Conservation (phyloP, 2,329 filamentous ascomycete species). For the Pseudomassariella vexata region DNA sequence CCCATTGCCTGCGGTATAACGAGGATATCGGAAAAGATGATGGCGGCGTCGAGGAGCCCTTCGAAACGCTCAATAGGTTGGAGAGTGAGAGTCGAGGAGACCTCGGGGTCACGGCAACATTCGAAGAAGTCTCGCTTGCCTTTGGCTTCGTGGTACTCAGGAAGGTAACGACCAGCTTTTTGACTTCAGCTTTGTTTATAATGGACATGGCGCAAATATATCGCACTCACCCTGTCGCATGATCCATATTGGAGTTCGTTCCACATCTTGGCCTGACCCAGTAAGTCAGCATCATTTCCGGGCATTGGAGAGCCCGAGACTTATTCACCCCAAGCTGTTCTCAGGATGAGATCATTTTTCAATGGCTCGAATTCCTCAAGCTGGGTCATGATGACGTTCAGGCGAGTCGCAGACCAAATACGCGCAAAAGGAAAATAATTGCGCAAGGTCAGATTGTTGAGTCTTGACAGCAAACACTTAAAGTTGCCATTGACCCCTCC, state of each 20-base stretch:
- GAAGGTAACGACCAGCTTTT: conserved; percentile 88
- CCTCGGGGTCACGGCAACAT: conserved; percentile 89
- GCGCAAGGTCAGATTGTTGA: too few species aligned
- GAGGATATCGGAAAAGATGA: conserved; percentile 98
- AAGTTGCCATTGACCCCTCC: too few species aligned
- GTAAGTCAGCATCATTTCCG: too few species aligned
- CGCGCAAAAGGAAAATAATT: too few species aligned
- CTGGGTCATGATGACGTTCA: conserved; percentile 46
- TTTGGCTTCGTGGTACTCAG: conserved; percentile 96
- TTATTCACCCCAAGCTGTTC: conserved; percentile 75
- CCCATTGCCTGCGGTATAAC: conserved; percentile 97
- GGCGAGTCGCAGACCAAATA: too few species aligned
- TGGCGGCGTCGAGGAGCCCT: conserved; percentile 89
- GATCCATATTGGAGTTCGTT: conserved; percentile 95
- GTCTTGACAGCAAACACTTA: too few species aligned
- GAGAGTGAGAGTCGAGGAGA: conserved; percentile 87
- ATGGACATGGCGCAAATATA: conserved; percentile 1
- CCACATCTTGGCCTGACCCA: conserved; percentile 82
- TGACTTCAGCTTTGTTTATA: too few species aligned
- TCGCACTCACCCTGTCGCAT: conserved; percentile 95
- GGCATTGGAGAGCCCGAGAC: too few species aligned
- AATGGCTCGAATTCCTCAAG: conserved; percentile 70
- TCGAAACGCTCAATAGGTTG: conserved; percentile 90
- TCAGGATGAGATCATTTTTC: conserved; percentile 87
- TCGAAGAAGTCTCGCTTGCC: conserved; percentile 90